Evolutionary conservation across 2,329 filamentous ascomycete species (phyloP).

Genomic region (Plenodomus lindquistii): DNA sequence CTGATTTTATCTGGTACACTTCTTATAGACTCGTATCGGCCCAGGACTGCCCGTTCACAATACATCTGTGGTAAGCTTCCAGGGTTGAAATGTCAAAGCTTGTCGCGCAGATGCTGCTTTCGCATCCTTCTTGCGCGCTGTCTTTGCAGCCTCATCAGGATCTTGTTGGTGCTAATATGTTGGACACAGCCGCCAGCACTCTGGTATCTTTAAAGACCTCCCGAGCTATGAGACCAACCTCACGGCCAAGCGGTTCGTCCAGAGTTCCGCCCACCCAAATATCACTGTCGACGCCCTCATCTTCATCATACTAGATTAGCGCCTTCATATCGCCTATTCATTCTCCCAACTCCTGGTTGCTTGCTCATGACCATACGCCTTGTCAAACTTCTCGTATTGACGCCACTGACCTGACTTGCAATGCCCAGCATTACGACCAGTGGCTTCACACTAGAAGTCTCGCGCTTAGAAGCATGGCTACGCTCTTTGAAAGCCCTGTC

Average conservation of each 20-base stretch:
- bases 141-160: slow-evolving; percentile 17
- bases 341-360: slow-evolving; percentile 33
- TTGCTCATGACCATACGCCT: slow-evolving; percentile 29
- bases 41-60: slow-evolving; percentile 27
- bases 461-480: slow-evolving; percentile 25
- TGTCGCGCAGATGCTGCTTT: slow-evolving; percentile 30
- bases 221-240: slow-evolving; percentile 22
- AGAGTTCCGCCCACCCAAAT: slow-evolving; percentile 34
- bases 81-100: slow-evolving; percentile 32
- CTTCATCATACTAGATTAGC: slow-evolving; percentile 22
- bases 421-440: slow-evolving; percentile 33
- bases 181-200: slow-evolving; percentile 25
- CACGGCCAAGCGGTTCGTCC: slow-evolving; percentile 30
- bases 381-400: slow-evolving; percentile 28
- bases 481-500: slow-evolving; percentile 34
- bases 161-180: slow-evolving; percentile 26
- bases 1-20: slow-evolving; percentile 24
- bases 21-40: slow-evolving; percentile 23
- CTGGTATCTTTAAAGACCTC: slow-evolving; percentile 23
- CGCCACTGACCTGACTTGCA: slow-evolving; percentile 36
- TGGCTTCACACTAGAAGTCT: slow-evolving; percentile 36
- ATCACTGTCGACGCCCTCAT: slow-evolving; percentile 31
- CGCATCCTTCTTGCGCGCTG: slow-evolving; percentile 22
- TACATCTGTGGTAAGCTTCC: slow-evolving; percentile 38
- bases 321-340: slow-evolving; percentile 27